These are phyloP conservation scores for Solanum sparsipilum DNA, from an alignment of 257 asterid genomes.

Conservation along the genomic window DNA sequence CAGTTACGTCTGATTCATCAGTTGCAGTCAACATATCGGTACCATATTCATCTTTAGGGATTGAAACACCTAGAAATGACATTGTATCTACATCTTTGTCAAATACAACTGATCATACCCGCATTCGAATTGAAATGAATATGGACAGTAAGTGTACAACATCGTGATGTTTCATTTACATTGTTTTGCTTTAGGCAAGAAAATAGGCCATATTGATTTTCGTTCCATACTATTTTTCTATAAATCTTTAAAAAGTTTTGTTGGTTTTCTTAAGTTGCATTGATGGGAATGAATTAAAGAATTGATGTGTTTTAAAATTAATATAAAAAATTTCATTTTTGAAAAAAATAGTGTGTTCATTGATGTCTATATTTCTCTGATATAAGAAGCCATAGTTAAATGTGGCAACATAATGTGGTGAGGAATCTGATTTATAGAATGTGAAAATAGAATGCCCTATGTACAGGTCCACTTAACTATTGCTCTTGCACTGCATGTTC, in stretches of 20 bases:
- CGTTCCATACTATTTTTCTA: too few species aligned
- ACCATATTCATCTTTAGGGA: neutral
- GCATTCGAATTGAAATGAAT: neutral
- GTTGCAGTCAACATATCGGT: neutral
- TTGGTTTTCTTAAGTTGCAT: too few species aligned
- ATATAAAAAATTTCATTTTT: too few species aligned
- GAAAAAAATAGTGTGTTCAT: too few species aligned
- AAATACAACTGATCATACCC: neutral
- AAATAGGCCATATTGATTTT: too few species aligned
- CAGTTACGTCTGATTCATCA: neutral
- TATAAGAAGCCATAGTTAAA: neutral
- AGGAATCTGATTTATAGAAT: too few species aligned
- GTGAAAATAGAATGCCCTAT: too few species aligned
- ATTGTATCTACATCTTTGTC: neutral
- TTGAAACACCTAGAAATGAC: neutral
- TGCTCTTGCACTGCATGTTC: neutral
- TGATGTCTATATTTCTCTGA: too few species aligned
- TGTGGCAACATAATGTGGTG: neutral
- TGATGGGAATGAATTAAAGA: too few species aligned
- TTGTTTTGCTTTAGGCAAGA: too few species aligned
- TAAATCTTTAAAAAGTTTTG: too few species aligned
- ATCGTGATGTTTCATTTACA: neutral
- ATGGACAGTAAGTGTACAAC: neutral
- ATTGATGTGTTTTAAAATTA: too few species aligned
- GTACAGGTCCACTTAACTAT: neutral